Base-by-base conservation (phyloP, 371 early-diverging fungal genomes). In the Mucor indicus region DNA sequence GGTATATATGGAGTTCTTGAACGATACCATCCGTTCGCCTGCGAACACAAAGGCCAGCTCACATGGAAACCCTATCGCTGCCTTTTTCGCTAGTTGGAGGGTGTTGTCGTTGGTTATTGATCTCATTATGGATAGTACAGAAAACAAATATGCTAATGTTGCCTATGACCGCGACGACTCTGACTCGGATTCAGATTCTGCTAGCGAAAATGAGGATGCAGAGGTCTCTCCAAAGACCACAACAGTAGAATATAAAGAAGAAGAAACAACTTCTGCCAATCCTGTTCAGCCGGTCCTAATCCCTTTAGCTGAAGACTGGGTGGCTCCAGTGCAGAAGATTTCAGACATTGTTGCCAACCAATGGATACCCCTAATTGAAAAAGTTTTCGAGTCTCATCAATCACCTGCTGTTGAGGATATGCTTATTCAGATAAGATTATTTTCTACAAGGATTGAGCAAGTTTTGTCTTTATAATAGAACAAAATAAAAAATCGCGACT, bases 71-170 rank as follows among this genome's bases (percentile, higher is more conserved):
- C 63, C 64, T 1, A 59, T 72, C 55, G 55, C 75, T 12, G 69
- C 67, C 2, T 72, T 75, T 41, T 67, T 75, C 44, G 75, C 72
- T 23, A 61, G 66, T 2, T 75, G 75, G 75, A 55, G 60, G 12
- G 39, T 69, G 15, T 30, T 64, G 6, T 27, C 51, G 1, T 27
- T 50, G 4, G 66, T 70, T 5, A 57, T 70, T 15, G 61, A 74
- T 30, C 36, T 56, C 7, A 48, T 66, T 0, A 48, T 61, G 47
- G 48, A 57, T 2, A 55, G 53, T 22, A 64, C 67, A 2, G 60
- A 64, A 32, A 33, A 58, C 19, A 64, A 62, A 13, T 58, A 58
- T 37, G 62, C 58, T 11, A 42, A 48, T 50, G 37, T 45, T 13
- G 23, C 24, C 4, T 45, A 53, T 47, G 53, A 54, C 37, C 32